phyloP scores from a whole-genome alignment of 2,329 filamentous ascomycete genomes.

The Penicillium sp. region DNA sequence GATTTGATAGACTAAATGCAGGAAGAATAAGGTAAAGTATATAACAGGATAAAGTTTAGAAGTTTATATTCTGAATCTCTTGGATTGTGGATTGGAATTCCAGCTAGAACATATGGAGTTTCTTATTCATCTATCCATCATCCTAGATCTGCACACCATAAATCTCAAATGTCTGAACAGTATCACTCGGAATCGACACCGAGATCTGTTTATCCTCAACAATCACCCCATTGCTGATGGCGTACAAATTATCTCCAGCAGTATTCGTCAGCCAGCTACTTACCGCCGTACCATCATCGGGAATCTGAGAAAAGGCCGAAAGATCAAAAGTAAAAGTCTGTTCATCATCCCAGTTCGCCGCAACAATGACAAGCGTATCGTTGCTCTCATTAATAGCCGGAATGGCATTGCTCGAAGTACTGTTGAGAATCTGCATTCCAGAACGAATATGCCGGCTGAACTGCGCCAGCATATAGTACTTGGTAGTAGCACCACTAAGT shows the following conservation, averaged over 20 bases:
- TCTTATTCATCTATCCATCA: background rate
- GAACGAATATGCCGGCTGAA: conserved; percentile 14
- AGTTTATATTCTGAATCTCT: too few species aligned
- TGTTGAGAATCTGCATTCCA: conserved; percentile 11
- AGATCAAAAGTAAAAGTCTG: conserved; percentile 13
- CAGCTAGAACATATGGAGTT: background rate
- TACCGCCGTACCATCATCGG: conserved; percentile 4
- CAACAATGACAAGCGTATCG: conserved; percentile 12
- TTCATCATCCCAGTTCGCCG: conserved; percentile 10
- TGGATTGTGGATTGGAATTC: background rate
- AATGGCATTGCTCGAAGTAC: conserved; percentile 6
- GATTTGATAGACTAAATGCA: too few species aligned
- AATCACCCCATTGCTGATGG: background rate
- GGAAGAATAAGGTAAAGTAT: too few species aligned
- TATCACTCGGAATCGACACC: conserved; percentile 1
- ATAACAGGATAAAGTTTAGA: too few species aligned
- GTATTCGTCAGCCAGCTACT: conserved; percentile 9
- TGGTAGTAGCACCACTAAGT: conserved; percentile 4
- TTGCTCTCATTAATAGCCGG: conserved; percentile 6
- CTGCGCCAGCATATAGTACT: conserved; percentile 12
- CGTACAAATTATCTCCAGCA: conserved; percentile 4
- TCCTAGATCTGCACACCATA: background rate
- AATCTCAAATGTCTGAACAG: conserved; percentile 14
- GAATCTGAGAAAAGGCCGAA: conserved; percentile 6
- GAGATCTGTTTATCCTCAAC: conserved; percentile 2